Percentiles rank a stretch among this genome's conserved stretches.
These are phyloP conservation scores for Tetraselmis striata DNA, from an alignment of 139 green algal genomes.

Conservation along the genomic window DNA sequence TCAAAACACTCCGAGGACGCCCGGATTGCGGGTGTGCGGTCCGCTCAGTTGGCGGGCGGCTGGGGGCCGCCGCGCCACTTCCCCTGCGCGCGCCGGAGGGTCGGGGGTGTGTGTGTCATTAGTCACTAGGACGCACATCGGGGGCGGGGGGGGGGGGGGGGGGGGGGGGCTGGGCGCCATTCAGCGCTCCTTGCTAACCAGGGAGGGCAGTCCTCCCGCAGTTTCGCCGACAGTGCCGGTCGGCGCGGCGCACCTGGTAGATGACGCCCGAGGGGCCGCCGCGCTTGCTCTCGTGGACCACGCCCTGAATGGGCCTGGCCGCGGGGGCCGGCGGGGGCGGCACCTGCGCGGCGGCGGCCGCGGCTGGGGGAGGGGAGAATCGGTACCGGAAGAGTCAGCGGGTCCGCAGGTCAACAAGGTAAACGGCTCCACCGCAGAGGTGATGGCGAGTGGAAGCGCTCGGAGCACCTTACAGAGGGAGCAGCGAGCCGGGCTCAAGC, in stretches of 20 bases:
- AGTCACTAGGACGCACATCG: too few species aligned
- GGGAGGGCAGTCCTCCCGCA: background rate
- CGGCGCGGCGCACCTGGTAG: background rate
- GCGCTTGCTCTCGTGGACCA: background rate
- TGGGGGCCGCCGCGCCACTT: background rate
- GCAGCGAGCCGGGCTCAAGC: background rate
- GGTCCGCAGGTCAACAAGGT: too few species aligned
- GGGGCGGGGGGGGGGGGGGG: too few species aligned
- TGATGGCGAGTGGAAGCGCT: background rate
- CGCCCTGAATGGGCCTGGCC: background rate
- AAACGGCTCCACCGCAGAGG: background rate
- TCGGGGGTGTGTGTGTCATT: too few species aligned
- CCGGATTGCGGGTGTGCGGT: too few species aligned
- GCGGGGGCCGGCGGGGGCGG: too few species aligned
- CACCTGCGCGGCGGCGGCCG: background rate
- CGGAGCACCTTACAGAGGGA: background rate
- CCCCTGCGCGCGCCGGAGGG: too few species aligned
- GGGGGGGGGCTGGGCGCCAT: background rate
- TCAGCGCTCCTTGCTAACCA: background rate
- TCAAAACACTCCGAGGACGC: too few species aligned
- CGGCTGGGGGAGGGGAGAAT: background rate
- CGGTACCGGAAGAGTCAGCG: too few species aligned
- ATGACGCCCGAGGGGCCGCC: background rate
- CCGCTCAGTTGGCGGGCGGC: background rate
- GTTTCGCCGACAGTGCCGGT: background rate